A percentile compares a stretch with the other conserved stretches of the same genome.
Evolutionary conservation across 2,329 filamentous ascomycete genomes (phyloP).

Genomic region (Chrysoporthe deuterocubensis): DNA sequence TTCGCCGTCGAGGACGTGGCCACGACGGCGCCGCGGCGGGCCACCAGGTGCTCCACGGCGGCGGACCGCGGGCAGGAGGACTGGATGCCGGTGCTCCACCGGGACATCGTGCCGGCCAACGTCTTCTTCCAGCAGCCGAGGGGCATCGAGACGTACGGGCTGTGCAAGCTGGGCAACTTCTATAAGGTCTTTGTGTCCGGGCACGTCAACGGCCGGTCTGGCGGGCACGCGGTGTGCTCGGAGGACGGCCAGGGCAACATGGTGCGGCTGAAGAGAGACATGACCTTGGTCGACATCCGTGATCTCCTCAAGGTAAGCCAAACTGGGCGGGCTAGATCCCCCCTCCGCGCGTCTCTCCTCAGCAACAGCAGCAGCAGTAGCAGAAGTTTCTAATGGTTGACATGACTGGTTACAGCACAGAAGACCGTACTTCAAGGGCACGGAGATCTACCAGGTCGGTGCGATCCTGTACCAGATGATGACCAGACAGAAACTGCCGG

Average conservation of each 20-base stretch:
- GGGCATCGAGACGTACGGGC: conserved; percentile 54
- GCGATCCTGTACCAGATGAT: conserved; percentile 48
- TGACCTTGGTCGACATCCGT: conserved; percentile 27
- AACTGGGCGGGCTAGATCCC: background rate
- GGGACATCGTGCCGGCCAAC: conserved; percentile 50
- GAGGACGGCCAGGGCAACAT: conserved; percentile 26
- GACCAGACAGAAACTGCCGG: conserved; percentile 37
- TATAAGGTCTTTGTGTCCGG: conserved; percentile 45
- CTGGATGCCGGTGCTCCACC: conserved; percentile 58
- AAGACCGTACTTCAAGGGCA: conserved; percentile 41
- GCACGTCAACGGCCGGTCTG: conserved; percentile 34
- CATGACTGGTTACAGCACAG: conserved; percentile 31
- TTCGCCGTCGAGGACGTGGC: conserved; percentile 16
- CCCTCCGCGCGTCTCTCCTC: background rate
- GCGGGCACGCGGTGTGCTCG: conserved; percentile 33
- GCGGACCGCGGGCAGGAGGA: conserved; percentile 7
- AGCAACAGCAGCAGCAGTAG: background rate
- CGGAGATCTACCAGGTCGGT: conserved; percentile 46
- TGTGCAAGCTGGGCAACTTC: conserved; percentile 58
- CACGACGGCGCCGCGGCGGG: background rate
- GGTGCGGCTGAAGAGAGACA: conserved; percentile 30
- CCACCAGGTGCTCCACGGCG: conserved; percentile 16
- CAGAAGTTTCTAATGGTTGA: background rate
- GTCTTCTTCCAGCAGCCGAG: conserved; percentile 55
- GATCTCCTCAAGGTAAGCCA: conserved; percentile 15